Percentiles rank a stretch among this genome's conserved stretches.
These are phyloP conservation scores for Populus euphratica DNA, from an alignment of 345 rosid genomes.

Conservation along the genomic window DNA sequence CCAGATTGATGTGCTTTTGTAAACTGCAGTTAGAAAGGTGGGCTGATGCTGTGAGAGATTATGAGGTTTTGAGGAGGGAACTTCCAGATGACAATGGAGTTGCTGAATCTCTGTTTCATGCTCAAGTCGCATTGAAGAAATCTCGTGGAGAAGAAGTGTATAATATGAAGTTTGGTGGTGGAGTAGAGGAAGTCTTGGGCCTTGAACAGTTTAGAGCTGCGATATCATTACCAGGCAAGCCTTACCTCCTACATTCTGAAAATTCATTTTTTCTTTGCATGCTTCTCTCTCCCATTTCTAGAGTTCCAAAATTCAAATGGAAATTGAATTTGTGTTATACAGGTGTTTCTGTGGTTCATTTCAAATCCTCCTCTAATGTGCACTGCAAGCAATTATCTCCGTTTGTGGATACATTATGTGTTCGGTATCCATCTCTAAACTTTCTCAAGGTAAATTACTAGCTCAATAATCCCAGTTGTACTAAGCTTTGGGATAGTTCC, in stretches of 20 bases:
- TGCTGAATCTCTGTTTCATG: constrained; percentile 84
- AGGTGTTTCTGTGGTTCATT: constrained; percentile 80
- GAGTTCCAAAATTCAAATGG: neutral
- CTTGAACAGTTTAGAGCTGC: constrained; percentile 81
- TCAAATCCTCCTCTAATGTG: constrained; percentile 47
- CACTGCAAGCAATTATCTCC: constrained; percentile 86
- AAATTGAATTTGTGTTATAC: constrained; percentile 15
- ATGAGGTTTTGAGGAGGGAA: constrained; percentile 73
- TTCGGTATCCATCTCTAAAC: constrained; percentile 77
- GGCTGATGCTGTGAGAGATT: constrained; percentile 86
- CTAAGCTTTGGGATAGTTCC: neutral
- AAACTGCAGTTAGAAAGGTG: constrained; percentile 71
- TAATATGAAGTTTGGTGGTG: constrained; percentile 94
- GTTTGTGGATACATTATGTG: constrained; percentile 68
- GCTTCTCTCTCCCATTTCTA: neutral
- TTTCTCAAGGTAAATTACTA: constrained; percentile 67
- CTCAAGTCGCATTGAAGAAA: constrained; percentile 89
- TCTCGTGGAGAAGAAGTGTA: constrained; percentile 86
- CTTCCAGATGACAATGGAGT: constrained; percentile 75
- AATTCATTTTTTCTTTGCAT: neutral
- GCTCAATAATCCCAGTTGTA: neutral
- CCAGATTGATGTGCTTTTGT: neutral
- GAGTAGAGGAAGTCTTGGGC: constrained; percentile 72
- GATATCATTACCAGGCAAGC: constrained; percentile 65
- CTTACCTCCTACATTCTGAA: neutral